Conservation (phyloP, 768 basidiomycete genomes). For the Termitomyces titanicus region DNA sequence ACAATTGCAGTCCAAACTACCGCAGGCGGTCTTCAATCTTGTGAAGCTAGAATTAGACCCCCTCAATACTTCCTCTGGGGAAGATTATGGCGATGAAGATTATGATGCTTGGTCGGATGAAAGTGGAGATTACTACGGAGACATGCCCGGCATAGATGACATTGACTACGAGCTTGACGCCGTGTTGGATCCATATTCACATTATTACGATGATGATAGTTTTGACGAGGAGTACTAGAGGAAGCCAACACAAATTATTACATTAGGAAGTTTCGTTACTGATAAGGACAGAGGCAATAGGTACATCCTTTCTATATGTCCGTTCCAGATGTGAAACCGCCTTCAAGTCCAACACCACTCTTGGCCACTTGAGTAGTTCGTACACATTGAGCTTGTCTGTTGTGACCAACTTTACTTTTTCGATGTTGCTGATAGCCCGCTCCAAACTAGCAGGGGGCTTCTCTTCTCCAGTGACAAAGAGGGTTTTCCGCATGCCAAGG, state of each 20-base stretch:
- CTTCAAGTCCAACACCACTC: slow-evolving; percentile 75
- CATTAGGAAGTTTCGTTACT: not conserved
- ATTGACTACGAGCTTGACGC: not conserved
- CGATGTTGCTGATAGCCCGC: slow-evolving; percentile 68
- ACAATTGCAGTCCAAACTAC: not conserved
- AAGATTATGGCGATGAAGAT: not conserved
- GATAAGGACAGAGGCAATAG: slow-evolving; percentile 12
- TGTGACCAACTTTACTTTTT: slow-evolving; percentile 58
- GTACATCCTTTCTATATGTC: slow-evolving; percentile 48
- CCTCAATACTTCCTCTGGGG: not conserved
- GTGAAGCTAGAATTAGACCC: not conserved
- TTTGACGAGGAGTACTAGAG: not conserved
- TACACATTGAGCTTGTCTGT: slow-evolving; percentile 73
- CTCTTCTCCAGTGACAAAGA: slow-evolving; percentile 70
- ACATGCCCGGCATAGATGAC: not conserved
- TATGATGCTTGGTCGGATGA: not conserved
- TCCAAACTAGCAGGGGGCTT: slow-evolving; percentile 51
- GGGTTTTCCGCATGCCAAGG: slow-evolving; percentile 67
- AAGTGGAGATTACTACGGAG: not conserved
- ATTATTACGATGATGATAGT: not conserved
- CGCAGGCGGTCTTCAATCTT: not conserved
- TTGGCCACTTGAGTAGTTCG: slow-evolving; percentile 80
- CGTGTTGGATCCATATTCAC: not conserved
- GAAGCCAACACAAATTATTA: not conserved
- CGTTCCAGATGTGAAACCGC: slow-evolving; percentile 80